Evolutionary conservation across 1,139 yeast genomes (phyloP).

Genomic region (Nakaseomyces kungkrabaensis): DNA sequence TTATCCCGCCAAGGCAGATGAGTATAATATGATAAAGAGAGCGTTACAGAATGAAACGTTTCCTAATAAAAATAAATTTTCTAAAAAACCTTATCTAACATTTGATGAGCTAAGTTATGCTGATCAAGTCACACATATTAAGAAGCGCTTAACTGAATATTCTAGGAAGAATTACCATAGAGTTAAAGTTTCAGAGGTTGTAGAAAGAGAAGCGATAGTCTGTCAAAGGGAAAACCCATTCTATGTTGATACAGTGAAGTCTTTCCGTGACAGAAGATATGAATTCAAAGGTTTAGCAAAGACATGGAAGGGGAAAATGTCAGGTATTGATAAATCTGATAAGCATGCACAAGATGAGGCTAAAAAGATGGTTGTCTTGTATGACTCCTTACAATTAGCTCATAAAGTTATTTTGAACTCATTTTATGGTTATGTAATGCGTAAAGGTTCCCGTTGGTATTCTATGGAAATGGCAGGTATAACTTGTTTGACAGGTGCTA

Average conservation of each 20-base stretch:
- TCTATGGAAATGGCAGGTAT: slow-evolving; percentile 99
- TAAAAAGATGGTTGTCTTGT: slow-evolving; percentile 82
- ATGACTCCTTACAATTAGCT: slow-evolving; percentile 91
- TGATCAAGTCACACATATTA: slow-evolving; percentile 70
- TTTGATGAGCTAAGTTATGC: slow-evolving; percentile 68
- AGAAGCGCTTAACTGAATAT: slow-evolving; percentile 75
- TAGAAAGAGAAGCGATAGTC: slow-evolving; percentile 85
- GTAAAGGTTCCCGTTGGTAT: slow-evolving; percentile 98
- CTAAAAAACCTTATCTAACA: slow-evolving; percentile 40
- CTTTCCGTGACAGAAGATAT: slow-evolving; percentile 91
- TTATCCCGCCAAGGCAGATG: slow-evolving; percentile 84
- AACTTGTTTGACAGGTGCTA: slow-evolving; percentile 95
- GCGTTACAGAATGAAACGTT: slow-evolving; percentile 73
- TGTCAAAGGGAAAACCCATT: slow-evolving; percentile 98
- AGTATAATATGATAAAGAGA: slow-evolving; percentile 81
- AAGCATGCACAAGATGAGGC: slow-evolving; percentile 67
- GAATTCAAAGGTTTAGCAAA: slow-evolving; percentile 92
- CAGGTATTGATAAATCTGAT: slow-evolving; percentile 46
- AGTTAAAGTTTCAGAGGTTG: slow-evolving; percentile 70
- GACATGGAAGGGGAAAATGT: slow-evolving; percentile 81
- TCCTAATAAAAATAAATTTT: slow-evolving; percentile 40
- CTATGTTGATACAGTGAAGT: slow-evolving; percentile 88
- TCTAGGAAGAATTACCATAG: slow-evolving; percentile 79
- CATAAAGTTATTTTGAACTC: slow-evolving; percentile 95
- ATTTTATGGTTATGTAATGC: slow-evolving; percentile 96